Conservation (phyloP, 768 basidiomycete genomes). For the Trametes cinnabarina region DNA sequence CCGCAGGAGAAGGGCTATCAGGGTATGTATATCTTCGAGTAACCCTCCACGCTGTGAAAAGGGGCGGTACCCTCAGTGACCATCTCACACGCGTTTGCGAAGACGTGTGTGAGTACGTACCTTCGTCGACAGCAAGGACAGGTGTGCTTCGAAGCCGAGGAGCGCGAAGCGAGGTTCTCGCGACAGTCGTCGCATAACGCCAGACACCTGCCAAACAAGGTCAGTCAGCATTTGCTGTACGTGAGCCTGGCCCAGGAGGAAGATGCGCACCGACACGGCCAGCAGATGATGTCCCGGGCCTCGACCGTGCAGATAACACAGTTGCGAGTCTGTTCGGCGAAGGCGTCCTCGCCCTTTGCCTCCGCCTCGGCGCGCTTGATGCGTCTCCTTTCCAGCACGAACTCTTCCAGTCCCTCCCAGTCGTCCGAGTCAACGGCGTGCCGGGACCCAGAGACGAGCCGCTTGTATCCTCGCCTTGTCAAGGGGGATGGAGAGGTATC, state of each 20-base stretch:
- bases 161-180: constrained; percentile 55
- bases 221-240: not conserved
- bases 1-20: constrained; percentile 20
- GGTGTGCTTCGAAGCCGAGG: constrained; percentile 54
- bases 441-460: constrained; percentile 32
- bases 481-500: constrained; percentile 42
- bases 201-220: constrained; percentile 35
- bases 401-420: constrained; percentile 29
- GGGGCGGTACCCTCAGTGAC: not conserved
- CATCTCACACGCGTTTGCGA: not conserved
- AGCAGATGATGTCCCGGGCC: constrained; percentile 70
- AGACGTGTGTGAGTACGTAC: constrained; percentile 30
- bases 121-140: constrained; percentile 63
- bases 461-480: constrained; percentile 47
- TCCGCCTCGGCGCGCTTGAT: constrained; percentile 10
- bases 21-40: constrained; percentile 62
- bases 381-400: constrained; percentile 31
- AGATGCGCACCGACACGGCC: constrained; percentile 71
- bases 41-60: constrained; percentile 45
- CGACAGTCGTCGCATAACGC: constrained; percentile 67
- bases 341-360: constrained; percentile 16
- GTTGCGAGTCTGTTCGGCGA: constrained; percentile 30
- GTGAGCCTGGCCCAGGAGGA: not conserved
- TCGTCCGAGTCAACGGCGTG: constrained; percentile 3
- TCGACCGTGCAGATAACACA: constrained; percentile 77